Conservation (phyloP, 83 land plant genomes). For the Thuja plicata region DNA sequence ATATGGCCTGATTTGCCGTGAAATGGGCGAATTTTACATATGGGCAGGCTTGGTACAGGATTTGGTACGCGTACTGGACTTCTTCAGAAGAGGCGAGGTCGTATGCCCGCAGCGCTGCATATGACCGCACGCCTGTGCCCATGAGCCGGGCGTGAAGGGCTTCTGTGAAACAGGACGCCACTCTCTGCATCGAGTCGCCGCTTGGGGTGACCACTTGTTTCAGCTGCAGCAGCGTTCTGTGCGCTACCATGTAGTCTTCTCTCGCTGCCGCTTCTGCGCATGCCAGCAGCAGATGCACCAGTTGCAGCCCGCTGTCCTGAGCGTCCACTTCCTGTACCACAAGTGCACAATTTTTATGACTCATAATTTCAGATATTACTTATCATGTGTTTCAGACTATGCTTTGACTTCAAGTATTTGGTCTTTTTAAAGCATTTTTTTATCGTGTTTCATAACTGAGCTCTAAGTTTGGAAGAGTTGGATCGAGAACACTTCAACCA, state of each 20-base stretch:
- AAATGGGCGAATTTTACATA: slow-evolving; percentile 77
- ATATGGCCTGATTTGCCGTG: slow-evolving; percentile 85
- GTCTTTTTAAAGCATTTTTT: too few relatives aligned
- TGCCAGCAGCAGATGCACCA: slow-evolving; percentile 63
- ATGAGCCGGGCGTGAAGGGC: slow-evolving; percentile 54
- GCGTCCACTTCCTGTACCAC: slow-evolving; percentile 13
- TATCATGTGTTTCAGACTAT: too few relatives aligned
- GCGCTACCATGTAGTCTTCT: slow-evolving; percentile 43
- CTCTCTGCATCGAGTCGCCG: slow-evolving; percentile 76
- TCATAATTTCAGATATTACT: too few relatives aligned
- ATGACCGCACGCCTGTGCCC: slow-evolving; percentile 29
- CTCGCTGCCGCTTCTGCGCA: slow-evolving; percentile 57
- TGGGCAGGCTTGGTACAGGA: slow-evolving; percentile 72
- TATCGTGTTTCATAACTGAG: too few relatives aligned
- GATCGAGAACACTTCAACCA: too few relatives aligned
- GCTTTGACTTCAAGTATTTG: too few relatives aligned
- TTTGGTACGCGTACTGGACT: slow-evolving; percentile 17
- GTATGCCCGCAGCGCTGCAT: background rate
- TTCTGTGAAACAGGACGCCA: slow-evolving; percentile 76
- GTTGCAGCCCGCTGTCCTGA: slow-evolving; percentile 50
- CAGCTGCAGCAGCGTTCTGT: slow-evolving; percentile 39
- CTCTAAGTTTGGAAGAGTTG: too few relatives aligned
- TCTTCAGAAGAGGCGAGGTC: slow-evolving; percentile 26
- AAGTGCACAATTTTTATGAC: too few relatives aligned
- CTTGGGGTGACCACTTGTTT: slow-evolving; percentile 33